A percentile compares a stretch with the other conserved stretches of the same genome.
Evolutionary conservation across 73 alveolate species (phyloP).

Genomic region (Uronychia binucleata): DNA sequence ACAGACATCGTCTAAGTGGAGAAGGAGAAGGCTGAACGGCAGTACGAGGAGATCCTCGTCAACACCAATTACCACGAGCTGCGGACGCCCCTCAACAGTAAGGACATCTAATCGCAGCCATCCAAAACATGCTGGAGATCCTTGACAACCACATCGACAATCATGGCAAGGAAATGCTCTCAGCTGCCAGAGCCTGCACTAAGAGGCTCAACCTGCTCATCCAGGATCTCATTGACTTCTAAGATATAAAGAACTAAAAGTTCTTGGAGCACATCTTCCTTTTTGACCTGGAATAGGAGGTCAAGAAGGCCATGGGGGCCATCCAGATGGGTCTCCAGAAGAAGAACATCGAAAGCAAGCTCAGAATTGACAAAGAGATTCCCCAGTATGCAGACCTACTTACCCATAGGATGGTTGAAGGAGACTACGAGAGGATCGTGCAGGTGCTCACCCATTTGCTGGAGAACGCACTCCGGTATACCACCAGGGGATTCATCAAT

Average conservation of each 20-base stretch:
- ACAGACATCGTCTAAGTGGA: not conserved
- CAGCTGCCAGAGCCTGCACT: not conserved
- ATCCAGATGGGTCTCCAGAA: not conserved
- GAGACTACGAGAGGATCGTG: not conserved
- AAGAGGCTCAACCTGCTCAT: not conserved
- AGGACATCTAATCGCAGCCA: not conserved
- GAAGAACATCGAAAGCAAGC: not conserved
- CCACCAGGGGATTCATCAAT: not conserved
- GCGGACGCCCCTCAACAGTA: not conserved
- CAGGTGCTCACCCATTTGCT: not conserved
- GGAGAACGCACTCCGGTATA: not conserved
- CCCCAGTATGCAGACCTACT: not conserved
- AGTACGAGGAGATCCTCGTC: not conserved
- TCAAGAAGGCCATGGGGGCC: not conserved
- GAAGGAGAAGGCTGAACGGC: not conserved
- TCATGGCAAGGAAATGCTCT: not conserved
- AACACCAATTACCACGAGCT: not conserved
- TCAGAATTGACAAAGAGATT: not conserved
- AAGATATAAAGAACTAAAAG: not conserved
- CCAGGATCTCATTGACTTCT: not conserved
- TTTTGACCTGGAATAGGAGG: not conserved
- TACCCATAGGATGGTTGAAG: not conserved
- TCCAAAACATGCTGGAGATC: not conserved
- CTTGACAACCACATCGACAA: not conserved
- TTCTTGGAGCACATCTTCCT: not conserved